Percentiles rank a stretch among this genome's conserved stretches.
phyloP scores from a whole-genome alignment of 2,329 filamentous ascomycete genomes.

The Cladophialophora exuberans region DNA sequence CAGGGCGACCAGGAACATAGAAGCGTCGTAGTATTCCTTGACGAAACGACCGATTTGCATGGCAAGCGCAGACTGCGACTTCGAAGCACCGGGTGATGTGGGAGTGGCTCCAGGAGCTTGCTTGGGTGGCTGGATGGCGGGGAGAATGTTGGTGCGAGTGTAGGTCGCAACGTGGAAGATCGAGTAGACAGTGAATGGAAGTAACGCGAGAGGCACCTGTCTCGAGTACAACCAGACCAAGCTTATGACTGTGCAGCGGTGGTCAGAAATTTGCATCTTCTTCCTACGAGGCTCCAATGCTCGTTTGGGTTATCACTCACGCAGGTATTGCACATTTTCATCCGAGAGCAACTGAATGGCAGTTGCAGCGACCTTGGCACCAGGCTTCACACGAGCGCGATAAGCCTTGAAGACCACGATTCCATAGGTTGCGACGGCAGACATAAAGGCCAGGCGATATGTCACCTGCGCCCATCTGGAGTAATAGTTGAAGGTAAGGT shows the following conservation, averaged over 20 bases:
- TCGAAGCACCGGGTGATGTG: constrained; percentile 56
- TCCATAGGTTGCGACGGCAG: constrained; percentile 89
- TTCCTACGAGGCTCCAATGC: too few species aligned
- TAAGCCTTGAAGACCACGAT: constrained; percentile 99
- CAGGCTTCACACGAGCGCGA: constrained; percentile 73
- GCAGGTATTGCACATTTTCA: constrained; percentile 96
- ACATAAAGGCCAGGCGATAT: constrained; percentile 88
- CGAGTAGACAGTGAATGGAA: constrained; percentile 96
- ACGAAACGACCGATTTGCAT: constrained; percentile 90
- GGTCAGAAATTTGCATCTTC: constrained; percentile 16
- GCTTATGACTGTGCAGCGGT: constrained; percentile 70
- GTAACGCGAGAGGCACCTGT: constrained; percentile 85
- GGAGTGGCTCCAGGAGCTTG: constrained; percentile 56
- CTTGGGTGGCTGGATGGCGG: constrained; percentile 74
- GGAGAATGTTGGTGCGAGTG: constrained; percentile 88
- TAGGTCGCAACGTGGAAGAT: constrained; percentile 98
- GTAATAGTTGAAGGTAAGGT: constrained; percentile 85
- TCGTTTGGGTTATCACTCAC: constrained; percentile 58
- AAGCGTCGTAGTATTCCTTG: constrained; percentile 95
- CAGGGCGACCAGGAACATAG: constrained; percentile 87
- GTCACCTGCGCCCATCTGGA: constrained; percentile 75
- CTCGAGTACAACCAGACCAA: constrained; percentile 92
- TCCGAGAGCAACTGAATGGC: constrained; percentile 72
- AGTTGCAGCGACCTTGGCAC: constrained; percentile 42
- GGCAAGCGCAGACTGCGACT: constrained; percentile 64